Conservation (phyloP, 148 eudicot genomes). For the Salicornia ramosissima region DNA sequence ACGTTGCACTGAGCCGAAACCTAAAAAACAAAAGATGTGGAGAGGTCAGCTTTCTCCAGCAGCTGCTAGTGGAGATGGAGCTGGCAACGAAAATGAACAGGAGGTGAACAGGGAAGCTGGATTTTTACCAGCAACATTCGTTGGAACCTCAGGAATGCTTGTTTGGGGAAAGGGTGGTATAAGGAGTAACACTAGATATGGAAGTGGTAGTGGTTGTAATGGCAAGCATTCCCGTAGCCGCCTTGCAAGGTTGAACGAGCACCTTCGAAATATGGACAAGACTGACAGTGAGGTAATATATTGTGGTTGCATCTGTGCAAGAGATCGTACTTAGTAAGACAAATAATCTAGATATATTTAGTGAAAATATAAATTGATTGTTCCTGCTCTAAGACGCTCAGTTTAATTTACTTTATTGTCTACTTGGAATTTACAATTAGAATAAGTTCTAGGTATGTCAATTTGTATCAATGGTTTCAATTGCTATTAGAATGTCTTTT, state of each 20-base stretch:
- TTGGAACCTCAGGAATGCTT: conserved; percentile 49
- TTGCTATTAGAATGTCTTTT: neutral
- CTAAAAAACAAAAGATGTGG: conserved; percentile 40
- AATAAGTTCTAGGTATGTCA: neutral
- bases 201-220: conserved; percentile 37
- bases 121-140: conserved; percentile 43
- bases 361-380: no score
- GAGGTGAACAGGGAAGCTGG: conserved; percentile 41
- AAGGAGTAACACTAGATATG: conserved; percentile 58
- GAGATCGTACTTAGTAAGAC: neutral
- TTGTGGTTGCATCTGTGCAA: neutral
- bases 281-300: conserved; percentile 46
- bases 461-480: neutral
- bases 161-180: conserved; percentile 75
- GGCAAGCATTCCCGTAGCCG: conserved; percentile 42
- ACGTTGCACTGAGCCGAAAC: conserved; percentile 33
- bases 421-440: neutral
- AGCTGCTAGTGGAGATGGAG: conserved; percentile 41
- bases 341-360: no score
- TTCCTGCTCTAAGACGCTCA: conserved; percentile 1
- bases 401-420: neutral
- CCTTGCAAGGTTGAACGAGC: conserved; percentile 46
- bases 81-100: conserved; percentile 43
- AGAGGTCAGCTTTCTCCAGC: conserved; percentile 42
- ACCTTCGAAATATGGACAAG: conserved; percentile 39